Evolutionary conservation across 257 asterid species (phyloP).

Genomic region (Forsythia suspensa): DNA sequence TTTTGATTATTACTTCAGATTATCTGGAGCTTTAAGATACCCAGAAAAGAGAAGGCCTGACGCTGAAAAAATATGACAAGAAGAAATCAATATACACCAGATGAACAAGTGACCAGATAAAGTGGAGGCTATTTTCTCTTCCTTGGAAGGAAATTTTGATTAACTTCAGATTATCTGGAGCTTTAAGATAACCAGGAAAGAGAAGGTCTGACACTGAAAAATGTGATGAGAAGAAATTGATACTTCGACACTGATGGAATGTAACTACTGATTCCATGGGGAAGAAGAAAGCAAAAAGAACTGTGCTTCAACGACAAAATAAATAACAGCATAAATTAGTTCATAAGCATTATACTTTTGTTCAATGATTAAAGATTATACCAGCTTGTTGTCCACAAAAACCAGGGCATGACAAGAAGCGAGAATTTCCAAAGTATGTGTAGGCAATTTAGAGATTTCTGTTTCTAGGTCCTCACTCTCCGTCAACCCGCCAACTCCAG

Average conservation of each 20-base stretch:
- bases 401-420: constrained; percentile 99
- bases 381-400: constrained; percentile 98
- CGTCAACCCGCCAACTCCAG: constrained; percentile 95
- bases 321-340: neutral
- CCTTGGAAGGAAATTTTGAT: neutral
- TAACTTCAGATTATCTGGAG: neutral
- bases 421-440: constrained; percentile 75
- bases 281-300: neutral
- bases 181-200: neutral
- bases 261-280: neutral
- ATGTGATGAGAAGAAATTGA: neutral
- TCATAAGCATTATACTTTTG: neutral
- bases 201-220: neutral
- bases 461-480: constrained; percentile 68
- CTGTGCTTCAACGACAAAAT: neutral
- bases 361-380: constrained; percentile 24
- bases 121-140: neutral
- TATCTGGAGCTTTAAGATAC: neutral
- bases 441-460: constrained; percentile 68
- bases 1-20: neutral
- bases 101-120: neutral
- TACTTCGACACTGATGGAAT: neutral
- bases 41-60: neutral
- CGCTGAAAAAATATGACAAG: neutral
- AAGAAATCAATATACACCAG: neutral